Evolutionary conservation across 768 basidiomycete genomes (phyloP), one percentile per base, ranked within the genome.

Genomic region (Leccinellum luteum): DNA sequence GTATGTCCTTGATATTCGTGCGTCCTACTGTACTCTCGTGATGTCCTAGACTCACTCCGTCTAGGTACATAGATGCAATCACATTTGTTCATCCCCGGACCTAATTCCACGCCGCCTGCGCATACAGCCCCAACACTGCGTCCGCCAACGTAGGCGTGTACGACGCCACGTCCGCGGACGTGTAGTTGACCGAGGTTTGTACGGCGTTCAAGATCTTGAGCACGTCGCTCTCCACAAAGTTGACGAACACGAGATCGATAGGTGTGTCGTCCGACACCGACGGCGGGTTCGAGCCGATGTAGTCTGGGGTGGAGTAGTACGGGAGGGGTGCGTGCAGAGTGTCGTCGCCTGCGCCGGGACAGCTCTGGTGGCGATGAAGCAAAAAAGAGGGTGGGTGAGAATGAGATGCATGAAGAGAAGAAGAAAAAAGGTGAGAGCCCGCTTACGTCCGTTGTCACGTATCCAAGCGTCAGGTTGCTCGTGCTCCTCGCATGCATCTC

Each of bases 311-410:
- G 5, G 68, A 52, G 70, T 79, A 81, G 71, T 80, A 82, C 4
- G 86, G 79, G 52, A 89, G 67, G 3, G 89, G 83, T 2, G 73
- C 63, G 68, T 94, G 92, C 0, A 72, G 70, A 3, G 79, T 83
- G 63, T 93, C 92, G 66, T 93, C 91, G 2, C 90, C 92, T 9
- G 82, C 72, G 3, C 85, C 88, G 2, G 89, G 85, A 67, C 91
- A 92, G 2, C 81, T 74, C 88, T 85, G 54, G 10, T 15, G n/a
- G 8, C 38, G 4, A 41, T 4, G n/a, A 1, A 41, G 38, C n/a
- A 41, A n/a, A 9, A n/a, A n/a, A n/a, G 38, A 0, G 38, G 38
- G 35, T 2, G 35, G 8, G 38, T 41, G 38, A 41, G 38, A n/a
- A n/a, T 4, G n/a, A n/a, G 38, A n/a, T n/a, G 35, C 1, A 2